Conservation (phyloP, 345 rosid species). For the Heritiera littoralis region DNA sequence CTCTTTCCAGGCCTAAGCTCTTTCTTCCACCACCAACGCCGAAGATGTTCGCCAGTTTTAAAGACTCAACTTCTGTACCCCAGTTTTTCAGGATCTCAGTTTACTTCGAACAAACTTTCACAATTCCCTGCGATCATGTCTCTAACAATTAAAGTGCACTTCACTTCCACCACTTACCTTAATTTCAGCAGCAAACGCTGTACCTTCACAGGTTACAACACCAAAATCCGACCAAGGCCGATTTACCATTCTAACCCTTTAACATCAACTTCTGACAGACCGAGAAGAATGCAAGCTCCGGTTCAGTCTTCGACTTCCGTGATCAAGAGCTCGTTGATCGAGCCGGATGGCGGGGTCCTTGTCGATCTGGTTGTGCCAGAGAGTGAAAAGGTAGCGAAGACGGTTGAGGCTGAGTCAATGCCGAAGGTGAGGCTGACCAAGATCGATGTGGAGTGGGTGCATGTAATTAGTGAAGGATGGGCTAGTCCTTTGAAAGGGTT, state of each 20-base stretch:
- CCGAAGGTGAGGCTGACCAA: constrained; percentile 59
- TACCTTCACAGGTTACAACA: neutral
- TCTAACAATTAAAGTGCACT: constrained; percentile 3
- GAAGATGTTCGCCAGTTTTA: constrained; percentile 15
- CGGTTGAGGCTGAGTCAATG: constrained; percentile 59
- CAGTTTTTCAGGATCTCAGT: constrained; percentile 13
- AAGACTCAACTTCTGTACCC: neutral
- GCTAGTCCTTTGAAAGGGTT: constrained; percentile 93
- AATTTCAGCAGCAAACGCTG: neutral
- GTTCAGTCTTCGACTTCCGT: constrained; percentile 27
- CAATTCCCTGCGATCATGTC: constrained; percentile 15
- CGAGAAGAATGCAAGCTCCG: constrained; percentile 25
- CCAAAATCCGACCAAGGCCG: constrained; percentile 33
- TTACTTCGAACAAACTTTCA: neutral
- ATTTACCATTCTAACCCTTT: constrained; percentile 46
- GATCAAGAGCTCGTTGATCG: constrained; percentile 72
- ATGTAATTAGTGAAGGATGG: constrained; percentile 94
- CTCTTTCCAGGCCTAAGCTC: neutral
- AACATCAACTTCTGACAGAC: constrained; percentile 21
- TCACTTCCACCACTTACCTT: constrained; percentile 20
- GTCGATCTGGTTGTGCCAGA: constrained; percentile 74
- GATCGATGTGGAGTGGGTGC: constrained; percentile 95
- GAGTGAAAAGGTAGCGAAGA: constrained; percentile 49
- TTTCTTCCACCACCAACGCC: constrained; percentile 1
- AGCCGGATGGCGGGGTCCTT: constrained; percentile 83